Evolutionary conservation across 352 stramenopile species (phyloP).

Genomic region (Phytophthora tubulina): DNA sequence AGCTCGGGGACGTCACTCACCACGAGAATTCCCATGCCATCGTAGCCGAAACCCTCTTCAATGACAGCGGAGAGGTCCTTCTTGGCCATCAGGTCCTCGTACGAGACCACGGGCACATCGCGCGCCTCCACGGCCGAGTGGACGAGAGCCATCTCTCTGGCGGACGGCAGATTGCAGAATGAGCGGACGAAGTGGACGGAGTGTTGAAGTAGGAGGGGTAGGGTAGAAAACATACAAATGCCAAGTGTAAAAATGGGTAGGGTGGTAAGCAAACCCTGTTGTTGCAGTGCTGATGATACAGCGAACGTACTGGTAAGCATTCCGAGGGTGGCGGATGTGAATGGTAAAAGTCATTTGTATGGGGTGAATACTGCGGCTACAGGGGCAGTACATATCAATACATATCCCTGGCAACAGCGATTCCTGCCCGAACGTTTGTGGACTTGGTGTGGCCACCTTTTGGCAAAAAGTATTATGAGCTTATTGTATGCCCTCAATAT

Average conservation of each 20-base stretch:
- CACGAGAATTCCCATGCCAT: conserved; percentile 92
- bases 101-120: conserved; percentile 77
- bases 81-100: conserved; percentile 57
- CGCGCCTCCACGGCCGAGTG: conserved; percentile 33
- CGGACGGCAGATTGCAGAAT: conserved; percentile 22
- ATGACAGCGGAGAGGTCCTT: conserved; percentile 61
- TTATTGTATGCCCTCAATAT: neutral
- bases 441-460: too few relatives aligned
- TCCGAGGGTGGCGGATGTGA: too few relatives aligned
- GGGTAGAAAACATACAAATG: neutral
- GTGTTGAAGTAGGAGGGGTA: conserved; percentile 5
- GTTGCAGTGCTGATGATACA: neutral
- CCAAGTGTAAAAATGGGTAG: neutral
- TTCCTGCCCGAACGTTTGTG: too few relatives aligned
- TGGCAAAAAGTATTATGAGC: too few relatives aligned
- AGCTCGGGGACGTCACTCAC: conserved; percentile 90
- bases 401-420: too few relatives aligned
- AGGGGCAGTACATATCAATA: too few relatives aligned
- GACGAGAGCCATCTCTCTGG: conserved; percentile 18
- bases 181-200: conserved; percentile 25
- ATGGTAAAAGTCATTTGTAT: too few relatives aligned
- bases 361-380: too few relatives aligned
- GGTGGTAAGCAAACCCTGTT: conserved; percentile 5
- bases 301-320: too few relatives aligned
- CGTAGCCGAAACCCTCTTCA: conserved; percentile 88